A percentile compares a stretch with the other conserved stretches of the same genome.
These are phyloP conservation scores for Colletotrichum tamarilloi DNA, from an alignment of 2,329 filamentous ascomycete species.

Conservation along the genomic window DNA sequence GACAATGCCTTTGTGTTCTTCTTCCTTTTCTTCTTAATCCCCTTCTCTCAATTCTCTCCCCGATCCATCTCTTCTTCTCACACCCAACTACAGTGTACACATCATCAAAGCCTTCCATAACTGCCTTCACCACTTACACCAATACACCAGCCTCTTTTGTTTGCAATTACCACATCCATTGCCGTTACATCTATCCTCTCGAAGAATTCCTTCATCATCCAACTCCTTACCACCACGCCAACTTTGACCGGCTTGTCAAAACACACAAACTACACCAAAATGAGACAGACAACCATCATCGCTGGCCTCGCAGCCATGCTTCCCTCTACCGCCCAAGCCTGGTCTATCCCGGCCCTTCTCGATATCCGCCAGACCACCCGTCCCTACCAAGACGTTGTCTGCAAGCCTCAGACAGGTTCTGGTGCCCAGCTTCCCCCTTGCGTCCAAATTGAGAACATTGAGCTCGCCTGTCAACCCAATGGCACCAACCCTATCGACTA, in stretches of 20 bases:
- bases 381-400: slow-evolving; percentile 32
- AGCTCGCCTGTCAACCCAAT: slow-evolving; percentile 44
- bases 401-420: slow-evolving; percentile 29
- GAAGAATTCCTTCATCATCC: background rate
- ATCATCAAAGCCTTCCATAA: background rate
- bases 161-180: background rate
- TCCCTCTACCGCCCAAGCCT: slow-evolving; percentile 9
- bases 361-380: slow-evolving; percentile 36
- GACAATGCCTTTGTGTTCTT: background rate
- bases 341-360: slow-evolving; percentile 11
- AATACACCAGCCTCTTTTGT: slow-evolving; percentile 7
- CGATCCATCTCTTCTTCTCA: background rate
- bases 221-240: background rate
- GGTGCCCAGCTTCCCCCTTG: slow-evolving; percentile 41
- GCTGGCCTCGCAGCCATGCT: slow-evolving; percentile 26
- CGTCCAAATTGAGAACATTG: slow-evolving; percentile 43
- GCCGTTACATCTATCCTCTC: background rate
- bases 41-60: slow-evolving; percentile 3
- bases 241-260: background rate
- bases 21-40: slow-evolving; percentile 3
- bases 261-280: background rate
- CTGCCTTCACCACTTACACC: slow-evolving; percentile 11
- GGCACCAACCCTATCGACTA: slow-evolving; percentile 40
- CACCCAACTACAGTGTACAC: slow-evolving; percentile 13
- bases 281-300: slow-evolving; percentile 29